Conservation (phyloP, 352 stramenopile genomes). For the Pythium myriotylum region DNA sequence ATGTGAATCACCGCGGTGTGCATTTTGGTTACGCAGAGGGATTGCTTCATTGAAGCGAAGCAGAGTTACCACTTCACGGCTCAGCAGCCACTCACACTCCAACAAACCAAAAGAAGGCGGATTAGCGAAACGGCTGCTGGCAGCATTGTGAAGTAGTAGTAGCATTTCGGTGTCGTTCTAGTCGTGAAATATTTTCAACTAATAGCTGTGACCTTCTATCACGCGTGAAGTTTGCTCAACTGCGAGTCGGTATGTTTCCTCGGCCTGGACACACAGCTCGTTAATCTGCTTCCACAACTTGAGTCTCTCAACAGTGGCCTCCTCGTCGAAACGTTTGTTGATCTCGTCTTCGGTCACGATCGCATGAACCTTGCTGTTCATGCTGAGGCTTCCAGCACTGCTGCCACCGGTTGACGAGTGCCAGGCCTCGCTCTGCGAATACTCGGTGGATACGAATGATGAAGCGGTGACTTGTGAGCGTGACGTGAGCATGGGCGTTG, state of each 20-base stretch:
- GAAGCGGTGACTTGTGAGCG: neutral
- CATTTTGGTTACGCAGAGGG: too few relatives aligned
- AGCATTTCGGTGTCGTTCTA: too few relatives aligned
- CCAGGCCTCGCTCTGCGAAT: neutral
- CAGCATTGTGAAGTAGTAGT: too few relatives aligned
- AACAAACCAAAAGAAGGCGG: too few relatives aligned
- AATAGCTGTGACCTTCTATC: neutral
- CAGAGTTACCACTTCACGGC: too few relatives aligned
- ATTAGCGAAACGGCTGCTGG: too few relatives aligned
- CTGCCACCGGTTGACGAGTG: neutral
- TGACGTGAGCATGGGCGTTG: neutral
- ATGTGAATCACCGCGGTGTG: too few relatives aligned
- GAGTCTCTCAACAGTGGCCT: neutral
- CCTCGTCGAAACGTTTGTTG: constrained; percentile 3
- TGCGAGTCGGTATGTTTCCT: constrained; percentile 11
- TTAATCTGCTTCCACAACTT: constrained; percentile 17
- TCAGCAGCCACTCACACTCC: too few relatives aligned
- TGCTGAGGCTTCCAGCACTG: neutral
- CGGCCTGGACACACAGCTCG: constrained; percentile 7
- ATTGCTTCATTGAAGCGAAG: too few relatives aligned
- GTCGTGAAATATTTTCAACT: neutral
- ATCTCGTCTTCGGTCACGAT: neutral
- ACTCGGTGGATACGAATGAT: neutral
- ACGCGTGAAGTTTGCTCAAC: neutral
- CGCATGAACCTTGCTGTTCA: neutral